These are phyloP conservation scores for Xylaria sp. DNA, from an alignment of 2,329 filamentous ascomycete genomes.

Conservation along the genomic window DNA sequence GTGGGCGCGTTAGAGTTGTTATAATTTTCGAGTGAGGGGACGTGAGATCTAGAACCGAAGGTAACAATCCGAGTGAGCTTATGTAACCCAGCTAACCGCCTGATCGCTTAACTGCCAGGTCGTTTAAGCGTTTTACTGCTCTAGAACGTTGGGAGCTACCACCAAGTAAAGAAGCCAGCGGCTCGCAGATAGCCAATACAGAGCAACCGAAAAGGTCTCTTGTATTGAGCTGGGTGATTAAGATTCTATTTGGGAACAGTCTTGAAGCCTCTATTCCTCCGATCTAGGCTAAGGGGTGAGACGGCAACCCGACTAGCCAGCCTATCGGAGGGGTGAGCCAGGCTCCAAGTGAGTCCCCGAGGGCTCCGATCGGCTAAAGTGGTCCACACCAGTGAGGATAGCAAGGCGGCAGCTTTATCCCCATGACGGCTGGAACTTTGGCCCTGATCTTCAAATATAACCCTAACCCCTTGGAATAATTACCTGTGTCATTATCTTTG, in stretches of 20 bases:
- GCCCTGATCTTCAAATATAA: background rate
- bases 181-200: conserved; percentile 32
- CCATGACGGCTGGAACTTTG: background rate
- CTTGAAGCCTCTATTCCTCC: no score
- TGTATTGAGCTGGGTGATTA: no score
- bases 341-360: no score
- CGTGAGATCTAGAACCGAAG: background rate
- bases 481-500: background rate
- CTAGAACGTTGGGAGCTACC: background rate
- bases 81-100: background rate
- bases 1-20: background rate
- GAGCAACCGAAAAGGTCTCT: background rate
- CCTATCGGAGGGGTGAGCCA: no score
- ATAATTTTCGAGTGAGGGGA: background rate
- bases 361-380: no score
- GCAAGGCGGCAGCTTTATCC: no score
- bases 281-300: no score
- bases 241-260: no score
- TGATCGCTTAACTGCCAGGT: background rate
- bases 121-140: conserved; percentile 2
- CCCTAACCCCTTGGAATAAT: background rate
- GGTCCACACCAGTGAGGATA: no score
- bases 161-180: background rate
- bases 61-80: background rate
- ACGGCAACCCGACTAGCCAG: no score